phyloP scores from a whole-genome alignment of 306 rosid genomes.

The Chamaecrista fasciculata region DNA sequence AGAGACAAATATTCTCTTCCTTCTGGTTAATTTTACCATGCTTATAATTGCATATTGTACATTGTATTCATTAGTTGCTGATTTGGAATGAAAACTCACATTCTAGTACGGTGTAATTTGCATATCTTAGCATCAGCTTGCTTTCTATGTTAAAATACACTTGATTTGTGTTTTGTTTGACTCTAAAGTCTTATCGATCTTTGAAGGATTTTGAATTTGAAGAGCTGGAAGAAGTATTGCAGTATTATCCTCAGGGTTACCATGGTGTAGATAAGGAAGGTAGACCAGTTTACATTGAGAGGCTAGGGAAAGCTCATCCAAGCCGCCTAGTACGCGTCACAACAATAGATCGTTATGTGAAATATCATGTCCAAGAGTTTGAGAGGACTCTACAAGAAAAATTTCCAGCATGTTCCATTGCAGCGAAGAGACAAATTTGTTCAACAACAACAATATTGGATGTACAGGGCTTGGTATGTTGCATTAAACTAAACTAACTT shows the following conservation, averaged over 20 bases:
- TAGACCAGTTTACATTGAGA: conserved; percentile 93
- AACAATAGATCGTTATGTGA: conserved; percentile 79
- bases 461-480: conserved; percentile 94
- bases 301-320: conserved; percentile 96
- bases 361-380: conserved; percentile 94
- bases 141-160: neutral
- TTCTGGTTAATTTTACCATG: neutral
- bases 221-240: conserved; percentile 91
- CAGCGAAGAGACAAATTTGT: conserved; percentile 74
- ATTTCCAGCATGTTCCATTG: conserved; percentile 94
- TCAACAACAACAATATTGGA: conserved; percentile 91
- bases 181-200: conserved; percentile 32
- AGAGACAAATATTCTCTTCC: neutral
- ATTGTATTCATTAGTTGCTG: neutral
- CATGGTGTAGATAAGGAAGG: conserved; percentile 98
- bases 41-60: neutral
- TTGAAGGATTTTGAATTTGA: conserved; percentile 82
- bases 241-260: conserved; percentile 95
- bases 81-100: neutral
- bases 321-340: conserved; percentile 79
- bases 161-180: conserved; percentile 11
- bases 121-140: conserved; percentile 15
- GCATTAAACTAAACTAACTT: conserved; percentile 14
- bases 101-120: neutral
- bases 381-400: conserved; percentile 85